Conservation (phyloP, 306 rosid genomes). For the Vigna hirtella region DNA sequence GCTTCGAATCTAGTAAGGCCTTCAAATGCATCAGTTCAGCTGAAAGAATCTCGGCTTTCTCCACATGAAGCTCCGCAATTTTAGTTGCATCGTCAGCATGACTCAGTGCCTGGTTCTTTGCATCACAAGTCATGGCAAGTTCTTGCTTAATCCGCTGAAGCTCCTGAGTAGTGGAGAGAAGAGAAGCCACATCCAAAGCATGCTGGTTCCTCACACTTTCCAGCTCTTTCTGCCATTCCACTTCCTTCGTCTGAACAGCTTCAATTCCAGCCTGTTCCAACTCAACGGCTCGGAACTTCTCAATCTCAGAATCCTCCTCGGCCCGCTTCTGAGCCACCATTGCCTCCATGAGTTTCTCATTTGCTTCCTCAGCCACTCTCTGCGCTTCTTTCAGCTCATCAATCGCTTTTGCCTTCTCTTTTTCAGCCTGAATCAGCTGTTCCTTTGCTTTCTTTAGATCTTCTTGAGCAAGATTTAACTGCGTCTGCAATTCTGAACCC, state of each 20-base stretch:
- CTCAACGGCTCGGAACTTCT: conserved; percentile 92
- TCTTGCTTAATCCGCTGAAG: conserved; percentile 88
- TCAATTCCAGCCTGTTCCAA: conserved; percentile 96
- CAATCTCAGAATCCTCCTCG: conserved; percentile 90
- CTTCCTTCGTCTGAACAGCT: conserved; percentile 83
- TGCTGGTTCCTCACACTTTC: conserved; percentile 87
- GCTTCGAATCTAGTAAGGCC: conserved; percentile 75
- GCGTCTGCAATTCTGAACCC: conserved; percentile 77
- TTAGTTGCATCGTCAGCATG: conserved; percentile 96
- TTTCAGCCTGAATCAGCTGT: conserved; percentile 70
- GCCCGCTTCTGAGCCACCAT: conserved; percentile 88
- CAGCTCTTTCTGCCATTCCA: conserved; percentile 84
- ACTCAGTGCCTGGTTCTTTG: conserved; percentile 90
- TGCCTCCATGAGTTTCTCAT: conserved; percentile 87
- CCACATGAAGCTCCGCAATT: conserved; percentile 84
- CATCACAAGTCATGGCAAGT: conserved; percentile 79
- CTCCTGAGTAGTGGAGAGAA: conserved; percentile 81
- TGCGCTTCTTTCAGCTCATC: conserved; percentile 87
- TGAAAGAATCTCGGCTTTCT: conserved; percentile 79
- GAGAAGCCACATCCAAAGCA: conserved; percentile 80
- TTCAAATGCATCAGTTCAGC: conserved; percentile 72
- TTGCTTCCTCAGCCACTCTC: conserved; percentile 76
- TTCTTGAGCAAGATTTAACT: conserved; percentile 73
- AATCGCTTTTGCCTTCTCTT: conserved; percentile 72
- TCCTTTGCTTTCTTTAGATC: conserved; percentile 93